Conservation (phyloP, 2,329 filamentous ascomycete genomes). For the Apiospora hydei region DNA sequence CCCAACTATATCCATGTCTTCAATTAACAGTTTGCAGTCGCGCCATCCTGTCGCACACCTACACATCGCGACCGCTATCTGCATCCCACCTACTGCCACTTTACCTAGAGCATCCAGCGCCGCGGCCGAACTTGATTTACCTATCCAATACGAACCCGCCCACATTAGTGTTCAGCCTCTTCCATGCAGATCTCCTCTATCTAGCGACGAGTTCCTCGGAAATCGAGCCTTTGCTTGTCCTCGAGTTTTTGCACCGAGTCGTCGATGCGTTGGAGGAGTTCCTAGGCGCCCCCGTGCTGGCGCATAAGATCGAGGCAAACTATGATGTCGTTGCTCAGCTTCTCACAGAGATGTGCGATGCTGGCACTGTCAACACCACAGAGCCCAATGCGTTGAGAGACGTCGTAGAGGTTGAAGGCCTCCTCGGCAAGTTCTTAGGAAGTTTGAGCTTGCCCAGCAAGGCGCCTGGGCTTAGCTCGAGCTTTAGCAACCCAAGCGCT, state of each 20-base stretch:
- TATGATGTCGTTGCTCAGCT: slow-evolving; percentile 96
- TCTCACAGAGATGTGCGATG: slow-evolving; percentile 95
- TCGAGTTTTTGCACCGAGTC: slow-evolving; percentile 94
- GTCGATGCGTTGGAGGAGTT: slow-evolving; percentile 95
- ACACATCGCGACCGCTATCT: slow-evolving; percentile 81
- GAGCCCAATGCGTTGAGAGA: slow-evolving; percentile 93
- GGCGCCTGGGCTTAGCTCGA: slow-evolving; percentile 48
- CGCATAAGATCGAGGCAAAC: slow-evolving; percentile 84
- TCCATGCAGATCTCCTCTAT: slow-evolving; percentile 87
- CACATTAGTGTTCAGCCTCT: slow-evolving; percentile 85
- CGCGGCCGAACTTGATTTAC: slow-evolving; percentile 87
- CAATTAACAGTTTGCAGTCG: slow-evolving; percentile 62
- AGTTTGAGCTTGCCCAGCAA: slow-evolving; percentile 80
- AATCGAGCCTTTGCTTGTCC: slow-evolving; percentile 84
- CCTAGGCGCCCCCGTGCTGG: slow-evolving; percentile 83
- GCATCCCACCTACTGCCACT: slow-evolving; percentile 80
- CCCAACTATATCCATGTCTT: slow-evolving; percentile 7
- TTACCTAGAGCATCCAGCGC: slow-evolving; percentile 82
- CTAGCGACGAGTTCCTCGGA: slow-evolving; percentile 86
- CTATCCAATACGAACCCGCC: slow-evolving; percentile 82
- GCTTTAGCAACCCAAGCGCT: slow-evolving; percentile 47
- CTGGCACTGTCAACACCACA: slow-evolving; percentile 85
- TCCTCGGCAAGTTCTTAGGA: slow-evolving; percentile 87
- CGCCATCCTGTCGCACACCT: slow-evolving; percentile 87
- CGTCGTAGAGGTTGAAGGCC: slow-evolving; percentile 88